Conservation (phyloP, 1,139 yeast species). For the Yamadazyma mexicana region DNA sequence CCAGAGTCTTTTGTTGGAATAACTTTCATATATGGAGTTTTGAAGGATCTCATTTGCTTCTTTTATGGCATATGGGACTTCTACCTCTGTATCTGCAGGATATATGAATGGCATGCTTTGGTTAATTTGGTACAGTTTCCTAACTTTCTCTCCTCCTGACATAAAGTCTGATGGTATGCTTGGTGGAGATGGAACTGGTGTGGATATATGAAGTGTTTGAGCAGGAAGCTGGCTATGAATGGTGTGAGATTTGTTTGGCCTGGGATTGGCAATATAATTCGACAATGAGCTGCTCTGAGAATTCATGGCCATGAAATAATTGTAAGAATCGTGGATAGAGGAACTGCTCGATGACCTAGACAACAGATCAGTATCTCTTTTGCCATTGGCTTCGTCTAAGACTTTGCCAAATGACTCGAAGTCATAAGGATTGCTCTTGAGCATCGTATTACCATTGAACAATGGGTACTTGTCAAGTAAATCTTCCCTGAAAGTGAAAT, state of each 20-base stretch:
- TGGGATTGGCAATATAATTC: conserved; percentile 59
- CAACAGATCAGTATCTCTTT: neutral
- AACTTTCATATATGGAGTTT: conserved; percentile 62
- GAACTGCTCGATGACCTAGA: conserved; percentile 7
- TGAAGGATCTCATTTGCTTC: conserved; percentile 71
- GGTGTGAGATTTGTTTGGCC: conserved; percentile 56
- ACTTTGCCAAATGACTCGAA: conserved; percentile 18
- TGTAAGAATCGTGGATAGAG: conserved; percentile 23
- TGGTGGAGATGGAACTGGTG: conserved; percentile 88
- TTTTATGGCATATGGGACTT: conserved; percentile 69
- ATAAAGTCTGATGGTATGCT: conserved; percentile 58
- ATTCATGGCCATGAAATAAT: conserved; percentile 43
- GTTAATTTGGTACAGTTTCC: conserved; percentile 76
- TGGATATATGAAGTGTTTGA: conserved; percentile 75
- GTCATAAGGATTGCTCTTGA: conserved; percentile 17
- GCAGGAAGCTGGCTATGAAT: conserved; percentile 57
- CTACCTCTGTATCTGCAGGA: conserved; percentile 42
- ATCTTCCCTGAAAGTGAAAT: conserved; percentile 76
- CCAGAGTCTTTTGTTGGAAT: conserved; percentile 70
- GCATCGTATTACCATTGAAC: conserved; percentile 28
- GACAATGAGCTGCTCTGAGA: conserved; percentile 52
- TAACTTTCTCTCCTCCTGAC: conserved; percentile 62
- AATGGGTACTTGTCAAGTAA: conserved; percentile 74
- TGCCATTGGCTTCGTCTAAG: conserved; percentile 11
- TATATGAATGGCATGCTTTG: conserved; percentile 78